Percentiles rank a stretch among this genome's conserved stretches.
phyloP scores from a whole-genome alignment of 495 filamentous ascomycete species.

The Penicillium robsamsonii region DNA sequence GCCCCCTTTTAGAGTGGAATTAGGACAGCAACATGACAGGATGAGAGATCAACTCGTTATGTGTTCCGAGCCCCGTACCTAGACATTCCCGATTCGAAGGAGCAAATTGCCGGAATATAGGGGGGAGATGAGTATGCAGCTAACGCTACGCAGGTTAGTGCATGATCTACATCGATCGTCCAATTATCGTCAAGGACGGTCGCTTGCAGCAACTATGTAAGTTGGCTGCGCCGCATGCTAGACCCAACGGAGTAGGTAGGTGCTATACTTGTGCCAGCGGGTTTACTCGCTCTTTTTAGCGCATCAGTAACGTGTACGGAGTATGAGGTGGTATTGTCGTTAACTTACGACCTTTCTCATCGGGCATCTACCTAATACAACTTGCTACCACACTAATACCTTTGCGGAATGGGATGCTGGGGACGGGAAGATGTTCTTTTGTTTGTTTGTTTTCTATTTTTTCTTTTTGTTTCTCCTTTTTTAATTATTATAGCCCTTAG shows the following conservation, averaged over 20 bases:
- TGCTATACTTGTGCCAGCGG: background rate
- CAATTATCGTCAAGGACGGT: background rate
- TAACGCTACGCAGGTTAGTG: background rate
- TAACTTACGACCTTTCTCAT: background rate
- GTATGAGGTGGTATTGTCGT: background rate
- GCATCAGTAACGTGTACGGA: background rate
- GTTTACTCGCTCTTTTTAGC: background rate
- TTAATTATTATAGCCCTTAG: background rate
- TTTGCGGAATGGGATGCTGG: background rate
- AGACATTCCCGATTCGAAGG: background rate
- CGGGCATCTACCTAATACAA: background rate
- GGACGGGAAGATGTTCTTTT: background rate
- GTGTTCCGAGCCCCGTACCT: too few relatives aligned
- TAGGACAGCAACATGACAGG: background rate
- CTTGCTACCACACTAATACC: background rate
- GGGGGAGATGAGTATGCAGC: background rate
- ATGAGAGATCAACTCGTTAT: background rate
- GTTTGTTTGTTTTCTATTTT: background rate
- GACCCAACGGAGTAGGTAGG: background rate
- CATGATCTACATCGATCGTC: constrained; percentile 7
- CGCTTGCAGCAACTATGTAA: background rate
- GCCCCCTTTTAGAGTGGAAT: background rate
- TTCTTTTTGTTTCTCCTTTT: background rate
- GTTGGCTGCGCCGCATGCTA: constrained; percentile 7
- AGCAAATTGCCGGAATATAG: background rate